A percentile compares a stretch with the other conserved stretches of the same genome.
Conservation (phyloP, 2,329 filamentous ascomycete species). For the Aspergillus sp. region DNA sequence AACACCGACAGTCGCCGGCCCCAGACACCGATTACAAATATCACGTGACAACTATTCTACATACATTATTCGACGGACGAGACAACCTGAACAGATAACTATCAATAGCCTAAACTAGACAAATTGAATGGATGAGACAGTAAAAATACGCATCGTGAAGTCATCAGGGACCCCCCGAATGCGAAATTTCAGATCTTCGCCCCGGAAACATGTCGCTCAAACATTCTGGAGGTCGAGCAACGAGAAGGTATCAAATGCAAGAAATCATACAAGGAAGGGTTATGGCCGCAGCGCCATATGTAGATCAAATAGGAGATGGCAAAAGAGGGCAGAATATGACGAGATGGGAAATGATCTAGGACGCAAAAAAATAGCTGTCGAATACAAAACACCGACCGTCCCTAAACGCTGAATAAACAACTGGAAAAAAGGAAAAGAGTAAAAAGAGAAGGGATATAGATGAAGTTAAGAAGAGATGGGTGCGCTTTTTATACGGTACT, state of each 20-base stretch:
- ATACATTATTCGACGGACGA: no score
- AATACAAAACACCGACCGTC: slow-evolving; percentile 15
- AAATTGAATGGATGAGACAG: background rate
- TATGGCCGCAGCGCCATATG: background rate
- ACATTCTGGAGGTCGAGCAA: slow-evolving; percentile 1
- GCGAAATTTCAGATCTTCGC: background rate
- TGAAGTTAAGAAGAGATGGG: background rate
- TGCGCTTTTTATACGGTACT: slow-evolving; percentile 1
- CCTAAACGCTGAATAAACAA: slow-evolving; percentile 21
- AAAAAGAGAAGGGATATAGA: background rate
- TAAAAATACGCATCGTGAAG: slow-evolving; percentile 3
- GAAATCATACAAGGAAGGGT: slow-evolving; percentile 1
- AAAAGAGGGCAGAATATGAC: slow-evolving; percentile 1
- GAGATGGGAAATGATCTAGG: slow-evolving; percentile 9
- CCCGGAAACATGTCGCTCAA: background rate
- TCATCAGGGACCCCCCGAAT: background rate
- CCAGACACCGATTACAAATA: no score
- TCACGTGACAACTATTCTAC: background rate
- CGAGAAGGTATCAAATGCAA: slow-evolving; percentile 5
- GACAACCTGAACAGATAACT: background rate
- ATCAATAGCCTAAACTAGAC: background rate
- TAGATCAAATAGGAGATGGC: slow-evolving; percentile 1
- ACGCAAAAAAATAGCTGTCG: slow-evolving; percentile 8
- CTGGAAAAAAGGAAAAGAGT: slow-evolving; percentile 2
- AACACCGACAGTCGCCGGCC: no score